phyloP scores from a whole-genome alignment of 371 early-diverging fungal species.

The Capillidium rhysosporum region DNA sequence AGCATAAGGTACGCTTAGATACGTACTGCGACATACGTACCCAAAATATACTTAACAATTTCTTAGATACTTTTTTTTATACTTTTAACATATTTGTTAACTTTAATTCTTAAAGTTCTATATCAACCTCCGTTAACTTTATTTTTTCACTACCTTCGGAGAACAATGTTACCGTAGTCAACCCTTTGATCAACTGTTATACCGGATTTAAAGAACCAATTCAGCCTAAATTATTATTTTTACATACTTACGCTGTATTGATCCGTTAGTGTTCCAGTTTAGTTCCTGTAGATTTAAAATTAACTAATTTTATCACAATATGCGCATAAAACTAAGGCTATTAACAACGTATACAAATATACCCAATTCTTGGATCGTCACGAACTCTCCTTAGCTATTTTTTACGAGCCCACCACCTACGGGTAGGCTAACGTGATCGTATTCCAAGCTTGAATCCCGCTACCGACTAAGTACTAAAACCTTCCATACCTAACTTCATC shows the following conservation, averaged over 20 bases:
- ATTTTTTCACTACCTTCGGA: slow-evolving; percentile 82
- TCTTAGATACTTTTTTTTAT: slow-evolving; percentile 18
- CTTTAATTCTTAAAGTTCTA: not conserved
- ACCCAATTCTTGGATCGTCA: slow-evolving; percentile 72
- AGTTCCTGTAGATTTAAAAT: slow-evolving; percentile 78
- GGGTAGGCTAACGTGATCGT: slow-evolving; percentile 56
- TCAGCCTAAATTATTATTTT: slow-evolving; percentile 9
- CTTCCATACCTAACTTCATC: slow-evolving; percentile 72
- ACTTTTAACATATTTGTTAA: not conserved
- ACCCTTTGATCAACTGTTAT: slow-evolving; percentile 50
- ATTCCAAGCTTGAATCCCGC: slow-evolving; percentile 26
- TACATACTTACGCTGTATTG: slow-evolving; percentile 17
- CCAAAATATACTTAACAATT: slow-evolving; percentile 40
- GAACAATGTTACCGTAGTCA: slow-evolving; percentile 75
- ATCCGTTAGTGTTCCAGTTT: slow-evolving; percentile 60
- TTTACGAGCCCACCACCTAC: slow-evolving; percentile 78
- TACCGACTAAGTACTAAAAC: too few species aligned
- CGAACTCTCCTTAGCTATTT: slow-evolving; percentile 49
- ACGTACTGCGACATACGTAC: slow-evolving; percentile 41
- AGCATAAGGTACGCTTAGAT: slow-evolving; percentile 27
- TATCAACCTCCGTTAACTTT: slow-evolving; percentile 30
- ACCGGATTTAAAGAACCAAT: slow-evolving; percentile 49
- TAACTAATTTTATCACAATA: slow-evolving; percentile 76
- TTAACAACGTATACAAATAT: slow-evolving; percentile 87
- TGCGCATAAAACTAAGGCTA: slow-evolving; percentile 43